Percentiles rank a stretch among this genome's conserved stretches.
Conservation (phyloP, 1,139 yeast species). For the Spathaspora sp. region DNA sequence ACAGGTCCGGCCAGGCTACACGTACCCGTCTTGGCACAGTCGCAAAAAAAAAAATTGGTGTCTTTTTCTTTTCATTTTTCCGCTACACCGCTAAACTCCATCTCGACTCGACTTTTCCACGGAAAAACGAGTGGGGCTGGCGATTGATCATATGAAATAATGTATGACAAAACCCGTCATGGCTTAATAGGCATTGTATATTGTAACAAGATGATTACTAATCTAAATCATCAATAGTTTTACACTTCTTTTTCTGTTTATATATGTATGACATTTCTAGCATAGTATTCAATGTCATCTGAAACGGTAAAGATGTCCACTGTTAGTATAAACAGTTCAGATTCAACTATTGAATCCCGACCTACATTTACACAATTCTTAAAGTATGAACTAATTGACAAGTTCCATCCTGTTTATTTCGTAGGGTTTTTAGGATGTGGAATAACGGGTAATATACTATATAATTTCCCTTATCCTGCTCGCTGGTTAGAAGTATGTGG, state of each 20-base stretch:
- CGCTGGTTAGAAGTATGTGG: conserved; percentile 61
- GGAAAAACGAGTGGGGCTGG: conserved; percentile 1
- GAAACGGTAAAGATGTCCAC: too few relatives aligned
- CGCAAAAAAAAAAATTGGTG: too few relatives aligned
- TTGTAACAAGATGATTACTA: not conserved
- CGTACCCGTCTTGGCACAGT: not conserved
- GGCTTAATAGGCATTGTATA: not conserved
- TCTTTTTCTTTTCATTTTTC: too few relatives aligned
- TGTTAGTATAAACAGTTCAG: not conserved
- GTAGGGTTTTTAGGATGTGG: conserved; percentile 83
- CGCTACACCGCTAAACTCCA: too few relatives aligned
- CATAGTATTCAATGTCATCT: too few relatives aligned
- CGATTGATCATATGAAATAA: not conserved
- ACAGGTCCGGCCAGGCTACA: not conserved
- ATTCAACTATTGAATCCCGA: not conserved
- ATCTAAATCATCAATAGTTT: too few relatives aligned
- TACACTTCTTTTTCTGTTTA: not conserved
- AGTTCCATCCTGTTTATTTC: conserved; percentile 53
- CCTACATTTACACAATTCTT: conserved; percentile 4
- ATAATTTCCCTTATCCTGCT: conserved; percentile 63
- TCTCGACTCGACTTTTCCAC: not conserved
- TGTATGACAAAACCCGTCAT: not conserved
- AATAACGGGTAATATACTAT: conserved; percentile 58
- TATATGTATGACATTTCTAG: too few relatives aligned
- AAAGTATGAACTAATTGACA: conserved; percentile 9